Conservation (phyloP, 768 basidiomycete species). For the Tephrocybe sp. region DNA sequence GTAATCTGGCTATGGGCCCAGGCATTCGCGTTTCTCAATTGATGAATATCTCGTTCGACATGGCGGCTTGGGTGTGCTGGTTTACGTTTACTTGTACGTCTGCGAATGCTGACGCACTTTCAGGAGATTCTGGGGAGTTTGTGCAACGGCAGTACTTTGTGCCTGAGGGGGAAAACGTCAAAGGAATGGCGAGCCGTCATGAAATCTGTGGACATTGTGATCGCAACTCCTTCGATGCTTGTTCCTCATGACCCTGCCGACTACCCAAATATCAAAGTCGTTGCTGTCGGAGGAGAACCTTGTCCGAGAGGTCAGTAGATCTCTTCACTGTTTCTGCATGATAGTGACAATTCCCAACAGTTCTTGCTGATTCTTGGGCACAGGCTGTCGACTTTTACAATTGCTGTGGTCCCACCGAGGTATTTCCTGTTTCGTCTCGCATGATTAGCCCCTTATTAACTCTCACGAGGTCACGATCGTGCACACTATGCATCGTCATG, state of each 20-base stretch:
- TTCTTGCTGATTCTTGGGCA: conserved; percentile 43
- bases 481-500: conserved; percentile 49
- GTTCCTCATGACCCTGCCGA: conserved; percentile 45
- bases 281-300: conserved; percentile 53
- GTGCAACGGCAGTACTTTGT: conserved; percentile 50
- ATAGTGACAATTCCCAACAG: conserved; percentile 14
- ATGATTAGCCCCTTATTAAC: neutral
- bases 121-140: conserved; percentile 55
- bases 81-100: conserved; percentile 20
- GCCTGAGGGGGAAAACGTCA: conserved; percentile 49
- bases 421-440: too few species aligned
- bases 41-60: conserved; percentile 65
- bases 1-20: conserved; percentile 55
- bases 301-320: conserved; percentile 45
- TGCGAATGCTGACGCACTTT: conserved; percentile 36
- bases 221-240: conserved; percentile 54
- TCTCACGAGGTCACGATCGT: conserved; percentile 45
- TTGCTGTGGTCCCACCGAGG: conserved; percentile 56
- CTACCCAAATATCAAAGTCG: conserved; percentile 49
- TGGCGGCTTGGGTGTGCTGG: conserved; percentile 60
- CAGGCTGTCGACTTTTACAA: conserved; percentile 42
- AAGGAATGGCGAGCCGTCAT: conserved; percentile 50
- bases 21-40: conserved; percentile 57
- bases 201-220: conserved; percentile 51
- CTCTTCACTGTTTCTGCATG: neutral